Evolutionary conservation across 192 early-diverging fungal genomes (phyloP), one percentile per base, ranked within the genome.

Genomic region (Linnemannia elongata): DNA sequence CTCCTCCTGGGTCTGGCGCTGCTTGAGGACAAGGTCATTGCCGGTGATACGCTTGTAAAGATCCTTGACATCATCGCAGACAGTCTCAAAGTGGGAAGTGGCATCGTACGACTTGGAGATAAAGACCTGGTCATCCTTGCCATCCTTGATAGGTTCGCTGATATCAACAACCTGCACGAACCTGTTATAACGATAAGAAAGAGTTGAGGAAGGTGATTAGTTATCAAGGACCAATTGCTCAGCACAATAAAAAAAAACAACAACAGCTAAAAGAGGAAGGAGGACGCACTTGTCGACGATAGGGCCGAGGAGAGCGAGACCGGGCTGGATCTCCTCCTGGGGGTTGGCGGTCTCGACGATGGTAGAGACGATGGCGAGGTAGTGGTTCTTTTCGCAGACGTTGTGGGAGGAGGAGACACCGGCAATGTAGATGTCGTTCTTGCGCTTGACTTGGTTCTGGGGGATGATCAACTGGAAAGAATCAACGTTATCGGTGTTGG

Each of bases 41-140:
- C 95, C 96, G 6, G 95, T 95, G 72, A 95, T 87, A 63, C 96
- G 95, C 78, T 91, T 91, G 91, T 99, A 99, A 71, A 99, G 91
- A 85, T 94, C 92, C 92, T 97, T 96, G 70, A 99, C 97, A 85
- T 99, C 99, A 70, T 96, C 95, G 88, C 96, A 98, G 41, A 98
- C 96, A 69, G 99, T 97, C 91, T 97, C 99, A 94, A 99, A 99
- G 93, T 99, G 98, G 55, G 96, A 97, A 36, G 98, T 98, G 45
- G 99, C 97, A 91, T 99, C 99, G 89, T 99, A 99, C 33, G 97
- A 98, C 81, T 96, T 95, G 81, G 96, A 96, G 72, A 99, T 92
- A 89, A 95, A 99, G 63, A 98, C 94, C 76, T 95, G 91, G 79
- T 98, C 97, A 15, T 84, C 79, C 22, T 85, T 94, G 69, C 98